These are phyloP conservation scores for Vaccinium darrowii DNA, from an alignment of 148 eudicot genomes.

Conservation along the genomic window DNA sequence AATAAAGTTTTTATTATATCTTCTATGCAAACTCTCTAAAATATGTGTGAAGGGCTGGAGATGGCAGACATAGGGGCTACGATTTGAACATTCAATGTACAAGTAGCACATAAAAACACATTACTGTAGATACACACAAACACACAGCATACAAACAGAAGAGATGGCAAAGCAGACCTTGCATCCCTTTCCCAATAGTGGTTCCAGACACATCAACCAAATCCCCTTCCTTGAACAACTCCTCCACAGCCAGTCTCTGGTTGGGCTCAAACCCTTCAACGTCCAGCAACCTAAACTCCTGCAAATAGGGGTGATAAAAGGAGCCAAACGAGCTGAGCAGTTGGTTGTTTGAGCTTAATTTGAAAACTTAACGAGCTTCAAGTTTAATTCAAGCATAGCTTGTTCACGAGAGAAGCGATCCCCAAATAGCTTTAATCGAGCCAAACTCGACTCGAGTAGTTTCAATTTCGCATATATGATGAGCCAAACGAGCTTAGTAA, in stretches of 20 bases:
- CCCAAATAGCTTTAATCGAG: no score
- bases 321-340: no score
- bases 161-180: slow-evolving; percentile 38
- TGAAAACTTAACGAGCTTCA: no score
- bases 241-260: slow-evolving; percentile 60
- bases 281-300: slow-evolving; percentile 69
- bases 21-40: background rate
- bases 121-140: background rate
- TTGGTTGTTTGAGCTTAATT: no score
- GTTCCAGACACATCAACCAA: slow-evolving; percentile 87
- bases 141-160: background rate
- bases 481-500: no score
- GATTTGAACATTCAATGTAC: background rate
- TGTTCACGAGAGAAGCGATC: no score
- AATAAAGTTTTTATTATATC: background rate
- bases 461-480: no score
- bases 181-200: slow-evolving; percentile 93
- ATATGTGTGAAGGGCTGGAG: background rate
- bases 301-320: slow-evolving; percentile 33
- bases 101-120: background rate
- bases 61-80: background rate
- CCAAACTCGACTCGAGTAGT: no score
- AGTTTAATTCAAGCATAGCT: no score
- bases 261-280: slow-evolving; percentile 68
- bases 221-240: slow-evolving; percentile 86